Percentiles rank a stretch among this genome's conserved stretches.
Conservation (phyloP, 768 basidiomycete species). For the Tricholoma flavovirens region DNA sequence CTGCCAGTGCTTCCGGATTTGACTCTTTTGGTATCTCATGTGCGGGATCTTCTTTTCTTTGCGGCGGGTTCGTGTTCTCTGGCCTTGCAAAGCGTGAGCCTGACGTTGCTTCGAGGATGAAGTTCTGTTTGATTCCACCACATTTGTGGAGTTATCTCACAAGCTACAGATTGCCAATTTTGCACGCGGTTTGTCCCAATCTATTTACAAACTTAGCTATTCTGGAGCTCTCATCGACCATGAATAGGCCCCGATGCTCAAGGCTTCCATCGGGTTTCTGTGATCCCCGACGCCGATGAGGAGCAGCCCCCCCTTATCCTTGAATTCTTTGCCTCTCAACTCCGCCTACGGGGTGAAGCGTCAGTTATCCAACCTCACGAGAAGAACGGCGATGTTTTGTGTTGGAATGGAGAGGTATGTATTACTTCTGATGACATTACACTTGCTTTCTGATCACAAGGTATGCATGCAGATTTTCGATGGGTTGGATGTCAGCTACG, state of each 20-base stretch:
- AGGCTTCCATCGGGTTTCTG: conserved; percentile 21
- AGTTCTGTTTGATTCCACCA: conserved; percentile 13
- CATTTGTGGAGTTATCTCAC: conserved; percentile 20
- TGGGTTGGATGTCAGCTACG: conserved; percentile 57
- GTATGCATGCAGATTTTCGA: conserved; percentile 52
- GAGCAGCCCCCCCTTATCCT: conserved; percentile 22
- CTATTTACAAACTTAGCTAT: not conserved
- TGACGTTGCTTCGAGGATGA: conserved; percentile 14
- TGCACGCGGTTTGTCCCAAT: conserved; percentile 43
- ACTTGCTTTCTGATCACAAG: not conserved
- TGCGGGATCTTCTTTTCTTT: conserved; percentile 65
- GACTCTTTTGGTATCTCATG: conserved; percentile 36
- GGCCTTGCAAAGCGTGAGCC: not conserved
- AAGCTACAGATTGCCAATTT: conserved; percentile 46
- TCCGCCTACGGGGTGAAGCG: conserved; percentile 59
- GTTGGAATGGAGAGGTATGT: conserved; percentile 82
- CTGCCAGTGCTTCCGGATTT: too few relatives aligned
- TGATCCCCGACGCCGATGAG: conserved; percentile 6
- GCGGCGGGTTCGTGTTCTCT: not conserved
- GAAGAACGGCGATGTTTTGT: conserved; percentile 52
- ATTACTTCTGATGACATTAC: conserved; percentile 7
- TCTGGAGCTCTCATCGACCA: not conserved
- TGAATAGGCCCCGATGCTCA: conserved; percentile 63
- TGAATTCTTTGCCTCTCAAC: conserved; percentile 69
- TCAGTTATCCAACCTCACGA: conserved; percentile 67